Percentiles rank a stretch among this genome's conserved stretches.
Evolutionary conservation across 345 rosid genomes (phyloP).

Genomic region (Brassica incana): DNA sequence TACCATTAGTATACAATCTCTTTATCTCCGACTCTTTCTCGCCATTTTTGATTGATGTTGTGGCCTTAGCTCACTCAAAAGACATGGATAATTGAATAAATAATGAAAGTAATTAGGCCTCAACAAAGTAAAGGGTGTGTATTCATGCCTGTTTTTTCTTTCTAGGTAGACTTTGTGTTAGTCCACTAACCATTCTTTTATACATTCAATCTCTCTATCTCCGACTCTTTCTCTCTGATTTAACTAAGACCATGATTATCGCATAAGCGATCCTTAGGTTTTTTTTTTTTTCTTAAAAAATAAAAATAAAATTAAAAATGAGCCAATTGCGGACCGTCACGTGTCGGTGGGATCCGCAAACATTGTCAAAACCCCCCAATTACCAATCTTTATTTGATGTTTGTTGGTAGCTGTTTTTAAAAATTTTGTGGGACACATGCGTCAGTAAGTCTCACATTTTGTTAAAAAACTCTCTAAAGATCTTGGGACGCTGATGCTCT

Average conservation of each 20-base stretch:
- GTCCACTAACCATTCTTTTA: neutral
- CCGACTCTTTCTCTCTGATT: neutral
- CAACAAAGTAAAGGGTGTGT: neutral
- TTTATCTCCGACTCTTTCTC: neutral
- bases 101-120: neutral
- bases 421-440: too few species aligned
- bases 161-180: slow-evolving; percentile 1
- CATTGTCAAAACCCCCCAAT: too few species aligned
- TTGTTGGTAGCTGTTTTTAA: too few species aligned
- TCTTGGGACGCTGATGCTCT: too few species aligned
- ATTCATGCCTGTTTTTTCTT: neutral
- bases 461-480: too few species aligned
- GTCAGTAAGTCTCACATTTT: too few species aligned
- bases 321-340: too few species aligned
- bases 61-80: neutral
- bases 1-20: neutral
- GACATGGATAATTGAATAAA: neutral
- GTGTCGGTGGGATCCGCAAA: too few species aligned
- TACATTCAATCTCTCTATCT: neutral
- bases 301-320: too few species aligned
- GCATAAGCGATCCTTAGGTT: too few species aligned
- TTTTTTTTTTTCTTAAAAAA: too few species aligned
- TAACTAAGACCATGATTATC: neutral
- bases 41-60: neutral
- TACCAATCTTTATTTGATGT: too few species aligned